Evolutionary conservation across 352 stramenopile genomes (phyloP).

Genomic region (Pythium guiyangense): DNA sequence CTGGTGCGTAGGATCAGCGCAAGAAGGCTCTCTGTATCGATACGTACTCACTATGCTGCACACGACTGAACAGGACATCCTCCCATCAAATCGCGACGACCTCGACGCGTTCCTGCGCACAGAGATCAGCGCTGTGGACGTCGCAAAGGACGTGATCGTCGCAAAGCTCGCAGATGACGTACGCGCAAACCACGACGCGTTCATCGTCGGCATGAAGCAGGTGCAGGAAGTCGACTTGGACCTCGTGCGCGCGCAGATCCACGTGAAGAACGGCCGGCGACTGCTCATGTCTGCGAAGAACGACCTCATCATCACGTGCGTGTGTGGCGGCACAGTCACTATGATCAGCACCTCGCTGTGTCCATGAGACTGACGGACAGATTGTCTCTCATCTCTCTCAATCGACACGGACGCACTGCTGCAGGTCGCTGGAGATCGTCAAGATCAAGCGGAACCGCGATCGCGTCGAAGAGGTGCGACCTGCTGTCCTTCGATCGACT

Average conservation of each 20-base stretch:
- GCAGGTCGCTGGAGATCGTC: conserved; percentile 74
- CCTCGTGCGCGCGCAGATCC: conserved; percentile 77
- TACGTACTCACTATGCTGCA: background rate
- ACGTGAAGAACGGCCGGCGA: conserved; percentile 82
- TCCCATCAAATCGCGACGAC: conserved; percentile 42
- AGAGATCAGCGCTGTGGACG: conserved; percentile 79
- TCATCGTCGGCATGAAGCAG: conserved; percentile 86
- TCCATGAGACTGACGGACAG: background rate
- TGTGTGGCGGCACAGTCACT: background rate
- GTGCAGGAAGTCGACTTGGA: conserved; percentile 87
- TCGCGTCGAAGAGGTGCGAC: conserved; percentile 56
- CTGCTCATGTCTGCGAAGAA: conserved; percentile 66
- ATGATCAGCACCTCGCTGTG: background rate
- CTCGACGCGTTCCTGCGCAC: conserved; percentile 69
- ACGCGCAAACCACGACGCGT: conserved; percentile 65
- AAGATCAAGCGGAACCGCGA: conserved; percentile 82
- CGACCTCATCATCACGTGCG: conserved; percentile 64
- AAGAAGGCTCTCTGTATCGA: background rate
- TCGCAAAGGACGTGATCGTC: conserved; percentile 75
- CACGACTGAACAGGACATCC: conserved; percentile 38
- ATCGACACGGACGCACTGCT: background rate
- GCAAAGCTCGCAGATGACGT: conserved; percentile 79
- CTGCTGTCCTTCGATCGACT: background rate
- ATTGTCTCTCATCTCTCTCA: background rate
- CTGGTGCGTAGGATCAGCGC: conserved; percentile 30